Base-by-base conservation (phyloP, 108 stramenopile genomes). In the Cyclotella sp. region DNA sequence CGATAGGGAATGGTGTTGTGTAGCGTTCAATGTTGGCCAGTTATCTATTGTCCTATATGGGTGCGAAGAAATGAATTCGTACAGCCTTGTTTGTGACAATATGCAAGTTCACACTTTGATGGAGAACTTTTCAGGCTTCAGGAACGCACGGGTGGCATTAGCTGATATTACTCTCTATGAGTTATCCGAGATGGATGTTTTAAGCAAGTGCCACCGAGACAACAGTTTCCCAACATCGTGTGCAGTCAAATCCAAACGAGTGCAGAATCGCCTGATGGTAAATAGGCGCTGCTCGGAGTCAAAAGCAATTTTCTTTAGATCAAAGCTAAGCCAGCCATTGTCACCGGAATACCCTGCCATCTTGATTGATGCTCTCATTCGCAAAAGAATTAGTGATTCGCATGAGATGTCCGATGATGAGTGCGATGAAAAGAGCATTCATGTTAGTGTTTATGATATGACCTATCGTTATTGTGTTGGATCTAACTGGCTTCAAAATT, bases 341-440 rank as follows among this genome's bases (percentile, higher is more conserved):
- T 93, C 91, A 8, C 88, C 84, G 30, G 80, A 86, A 12, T 88
- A 80, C n/a, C 94, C 94, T 12, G 79, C 86, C 2, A 41, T 95
- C 53, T 41, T 89, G 5, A 24, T 92, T 49, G 93, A 95, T 68
- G 26, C 89, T 0, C 51, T 88, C 39, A 53, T 76, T 60, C 62
- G 72, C 0, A 67, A 78, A 7, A 54, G 76, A 0, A 58, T 63
- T 15, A 29, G 30, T 24, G 16, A 3, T 22, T 24, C 12, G 0
- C 55, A 1, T 55, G 22, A 55, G 6, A 22, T 24, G 24, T 24
- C 26, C 15, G 22, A 63, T 55, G 77, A 79, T 18, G 64, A 70
- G 41, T 77, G 30, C 61, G n/a, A 34, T 22, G 84, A 79, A 47
- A 55, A 67, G 34, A 71, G 70, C 53, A 45, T 95, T 61, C 77